Percentiles rank a stretch among this genome's conserved stretches.
These are phyloP conservation scores for Colletotrichum trifolii DNA, from an alignment of 2,329 filamentous ascomycete genomes.

Conservation along the genomic window DNA sequence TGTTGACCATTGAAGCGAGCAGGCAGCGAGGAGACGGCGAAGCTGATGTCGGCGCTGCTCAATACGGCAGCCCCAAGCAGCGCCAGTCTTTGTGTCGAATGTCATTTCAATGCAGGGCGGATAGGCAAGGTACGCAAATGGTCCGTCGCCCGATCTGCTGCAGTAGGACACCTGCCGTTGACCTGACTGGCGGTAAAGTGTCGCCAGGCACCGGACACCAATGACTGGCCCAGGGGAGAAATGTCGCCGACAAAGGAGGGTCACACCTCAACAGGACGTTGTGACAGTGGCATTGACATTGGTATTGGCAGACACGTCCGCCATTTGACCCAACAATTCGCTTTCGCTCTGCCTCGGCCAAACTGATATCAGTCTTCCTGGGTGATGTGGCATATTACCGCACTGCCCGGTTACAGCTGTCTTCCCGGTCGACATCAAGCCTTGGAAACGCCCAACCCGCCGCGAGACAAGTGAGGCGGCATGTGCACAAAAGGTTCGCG, in stretches of 20 bases:
- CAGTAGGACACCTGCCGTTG: conserved; percentile 6
- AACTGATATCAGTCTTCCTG: neutral
- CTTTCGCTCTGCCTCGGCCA: conserved; percentile 8
- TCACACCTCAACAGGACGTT: neutral
- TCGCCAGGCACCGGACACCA: conserved; percentile 13
- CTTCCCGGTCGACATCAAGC: conserved; percentile 3
- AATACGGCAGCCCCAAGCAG: neutral
- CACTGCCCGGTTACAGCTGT: conserved; percentile 9
- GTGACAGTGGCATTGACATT: neutral
- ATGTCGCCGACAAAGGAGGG: neutral
- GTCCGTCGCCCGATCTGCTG: conserved; percentile 8
- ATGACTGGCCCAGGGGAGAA: neutral
- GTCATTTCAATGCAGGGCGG: conserved; percentile 15
- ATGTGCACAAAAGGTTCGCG: too few relatives aligned
- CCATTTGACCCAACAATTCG: neutral
- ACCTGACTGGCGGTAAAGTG: neutral
- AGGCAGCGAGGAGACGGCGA: neutral
- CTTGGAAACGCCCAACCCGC: neutral
- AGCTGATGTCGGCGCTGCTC: neutral
- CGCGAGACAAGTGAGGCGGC: conserved; percentile 8
- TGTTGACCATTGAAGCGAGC: neutral
- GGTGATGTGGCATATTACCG: neutral
- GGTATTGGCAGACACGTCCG: too few relatives aligned
- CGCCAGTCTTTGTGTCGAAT: conserved; percentile 10
- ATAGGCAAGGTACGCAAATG: conserved; percentile 30